Percentiles rank a stretch among this genome's conserved stretches.
phyloP scores from a whole-genome alignment of 768 basidiomycete species.

The Tylopilus felleus region DNA sequence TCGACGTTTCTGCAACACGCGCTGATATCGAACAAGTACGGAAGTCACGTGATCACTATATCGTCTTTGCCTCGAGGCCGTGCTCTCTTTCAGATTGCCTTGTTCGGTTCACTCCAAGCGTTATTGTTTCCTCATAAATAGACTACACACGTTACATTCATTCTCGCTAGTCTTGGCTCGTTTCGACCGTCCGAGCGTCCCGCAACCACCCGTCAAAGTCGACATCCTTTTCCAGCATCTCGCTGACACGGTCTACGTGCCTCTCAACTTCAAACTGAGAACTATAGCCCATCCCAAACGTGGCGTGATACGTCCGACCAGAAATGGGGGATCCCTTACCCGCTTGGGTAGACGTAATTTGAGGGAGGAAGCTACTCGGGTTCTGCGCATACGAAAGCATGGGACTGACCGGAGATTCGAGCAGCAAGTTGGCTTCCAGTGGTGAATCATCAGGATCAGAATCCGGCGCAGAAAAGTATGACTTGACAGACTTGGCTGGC shows the following conservation, averaged over 20 bases:
- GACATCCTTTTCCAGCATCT: slow-evolving; percentile 55
- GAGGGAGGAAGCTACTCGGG: slow-evolving; percentile 35
- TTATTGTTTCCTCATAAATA: slow-evolving; percentile 21
- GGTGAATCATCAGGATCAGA: slow-evolving; percentile 31
- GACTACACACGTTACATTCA: slow-evolving; percentile 16
- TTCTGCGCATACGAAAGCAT: slow-evolving; percentile 37
- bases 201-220: slow-evolving; percentile 54
- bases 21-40: slow-evolving; percentile 34
- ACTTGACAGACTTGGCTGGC: slow-evolving; percentile 33
- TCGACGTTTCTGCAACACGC: slow-evolving; percentile 29
- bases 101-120: slow-evolving; percentile 10
- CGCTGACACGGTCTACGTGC: slow-evolving; percentile 50
- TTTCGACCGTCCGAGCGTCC: slow-evolving; percentile 36
- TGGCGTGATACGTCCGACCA: slow-evolving; percentile 23
- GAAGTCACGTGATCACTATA: slow-evolving; percentile 28
- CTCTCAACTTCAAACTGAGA: slow-evolving; percentile 59
- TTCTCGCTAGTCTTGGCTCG: slow-evolving; percentile 16
- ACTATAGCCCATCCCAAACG: slow-evolving; percentile 44
- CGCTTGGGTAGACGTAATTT: slow-evolving; percentile 36
- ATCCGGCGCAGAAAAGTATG: slow-evolving; percentile 37
- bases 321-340: slow-evolving; percentile 12
- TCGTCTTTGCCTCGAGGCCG: slow-evolving; percentile 30
- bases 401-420: slow-evolving; percentile 34
- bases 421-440: slow-evolving; percentile 21
- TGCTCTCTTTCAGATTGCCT: slow-evolving; percentile 28